These are phyloP conservation scores for Onygenales sp. DNA, from an alignment of 2,329 filamentous ascomycete genomes.

Conservation along the genomic window DNA sequence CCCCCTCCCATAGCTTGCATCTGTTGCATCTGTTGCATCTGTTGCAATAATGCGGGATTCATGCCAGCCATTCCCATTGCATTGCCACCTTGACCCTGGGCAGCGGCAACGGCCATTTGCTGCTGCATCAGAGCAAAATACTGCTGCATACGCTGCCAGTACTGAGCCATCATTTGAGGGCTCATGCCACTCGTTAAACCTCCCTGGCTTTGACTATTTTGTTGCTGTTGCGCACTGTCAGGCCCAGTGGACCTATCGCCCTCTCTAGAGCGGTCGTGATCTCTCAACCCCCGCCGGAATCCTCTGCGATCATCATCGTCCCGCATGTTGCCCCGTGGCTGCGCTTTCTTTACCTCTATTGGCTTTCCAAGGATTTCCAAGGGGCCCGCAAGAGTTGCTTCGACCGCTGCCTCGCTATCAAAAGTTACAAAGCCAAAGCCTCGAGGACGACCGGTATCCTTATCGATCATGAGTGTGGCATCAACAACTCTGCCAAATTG, in stretches of 20 bases:
- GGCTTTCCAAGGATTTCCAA: slow-evolving; percentile 91
- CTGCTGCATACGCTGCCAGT: slow-evolving; percentile 97
- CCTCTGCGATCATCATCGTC: slow-evolving; percentile 69
- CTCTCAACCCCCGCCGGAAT: slow-evolving; percentile 38
- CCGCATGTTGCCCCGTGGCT: slow-evolving; percentile 86
- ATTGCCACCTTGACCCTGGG: slow-evolving; percentile 30
- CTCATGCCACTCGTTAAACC: slow-evolving; percentile 59
- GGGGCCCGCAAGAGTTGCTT: slow-evolving; percentile 73
- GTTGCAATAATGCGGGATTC: slow-evolving; percentile 70
- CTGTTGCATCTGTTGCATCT: slow-evolving; percentile 56
- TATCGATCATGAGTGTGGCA: slow-evolving; percentile 99
- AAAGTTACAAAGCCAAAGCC: slow-evolving; percentile 99
- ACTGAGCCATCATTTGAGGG: slow-evolving; percentile 94
- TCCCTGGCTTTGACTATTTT: slow-evolving; percentile 34
- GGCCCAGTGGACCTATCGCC: slow-evolving; percentile 26
- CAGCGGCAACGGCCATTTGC: slow-evolving; percentile 56
- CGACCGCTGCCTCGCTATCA: slow-evolving; percentile 89
- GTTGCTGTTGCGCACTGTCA: slow-evolving; percentile 36
- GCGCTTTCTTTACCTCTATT: slow-evolving; percentile 97
- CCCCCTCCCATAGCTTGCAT: slow-evolving; percentile 56
- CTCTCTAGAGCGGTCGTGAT: slow-evolving; percentile 29
- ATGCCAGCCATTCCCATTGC: slow-evolving; percentile 52
- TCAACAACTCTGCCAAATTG: slow-evolving; percentile 95
- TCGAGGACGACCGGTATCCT: slow-evolving; percentile 91
- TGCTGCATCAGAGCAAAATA: slow-evolving; percentile 94